Base-by-base conservation (phyloP, 306 rosid species). In the Glycine latifolia region DNA sequence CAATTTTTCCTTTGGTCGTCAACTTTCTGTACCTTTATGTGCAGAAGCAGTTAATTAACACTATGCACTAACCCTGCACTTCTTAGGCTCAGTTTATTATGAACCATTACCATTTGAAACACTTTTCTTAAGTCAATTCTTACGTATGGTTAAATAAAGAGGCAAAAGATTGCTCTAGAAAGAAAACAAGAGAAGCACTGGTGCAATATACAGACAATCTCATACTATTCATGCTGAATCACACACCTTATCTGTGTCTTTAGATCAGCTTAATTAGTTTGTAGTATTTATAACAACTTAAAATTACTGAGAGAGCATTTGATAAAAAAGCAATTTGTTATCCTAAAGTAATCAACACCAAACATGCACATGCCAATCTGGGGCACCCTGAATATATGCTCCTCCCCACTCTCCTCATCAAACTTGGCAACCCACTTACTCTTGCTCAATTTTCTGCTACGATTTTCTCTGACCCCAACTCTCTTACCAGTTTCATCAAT, bases 361-460 rank as follows among this genome's bases (percentile, higher is more conserved):
- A 68, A 10, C 75, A 69, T 20, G 58, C 56, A 69, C 79, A 31
- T 56, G 16, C 65, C 83, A 48, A 49, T 14, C 6, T 77, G 81
- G 6, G 86, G 84, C 4, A 88, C 82, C 78, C 89, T 75, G 68
- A 83, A 89, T 61, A 91, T 86, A 49, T 87, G 93, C 75, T 89
- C 91, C 60, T 89, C 94, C 44, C 92, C 94, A 67, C 87, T 88
- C 58, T 89, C 83, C 69, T 91, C 83, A 68, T 89, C 97, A 74
- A 88, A 67, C 86, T 83, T 84, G 54, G 77, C 82, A 46, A 86
- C 78, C 93, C 93, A 91, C 80, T 75, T 84, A 81, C 92, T 91
- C 83, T 85, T 89, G 2, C 17, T 46, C 44, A 75, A 69, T 73
- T 44, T 76, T 20, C 69, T 66, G 49, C 67, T 53, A 16, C 67